These are phyloP conservation scores for Colletotrichum phormii DNA, from an alignment of 2,329 filamentous ascomycete genomes.

Conservation along the genomic window DNA sequence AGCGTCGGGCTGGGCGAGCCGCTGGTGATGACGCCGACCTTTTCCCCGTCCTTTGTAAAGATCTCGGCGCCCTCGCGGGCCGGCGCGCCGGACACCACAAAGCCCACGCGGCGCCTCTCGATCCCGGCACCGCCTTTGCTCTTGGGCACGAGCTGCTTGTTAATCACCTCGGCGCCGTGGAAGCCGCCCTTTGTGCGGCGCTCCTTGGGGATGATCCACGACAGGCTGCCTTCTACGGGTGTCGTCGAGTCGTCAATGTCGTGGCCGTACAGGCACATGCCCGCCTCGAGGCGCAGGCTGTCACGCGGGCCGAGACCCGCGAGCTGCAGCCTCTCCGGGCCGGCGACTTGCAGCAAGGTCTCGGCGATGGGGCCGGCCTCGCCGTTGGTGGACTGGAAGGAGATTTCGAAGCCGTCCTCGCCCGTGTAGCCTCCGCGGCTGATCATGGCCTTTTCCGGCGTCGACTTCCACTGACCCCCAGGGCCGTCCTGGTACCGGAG, in stretches of 20 bases:
- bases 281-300: constrained; percentile 91
- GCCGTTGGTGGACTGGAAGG: constrained; percentile 62
- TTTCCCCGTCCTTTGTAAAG: constrained; percentile 70
- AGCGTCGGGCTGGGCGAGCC: constrained; percentile 90
- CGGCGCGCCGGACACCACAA: constrained; percentile 86
- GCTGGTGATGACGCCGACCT: constrained; percentile 85
- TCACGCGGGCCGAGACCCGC: constrained; percentile 93
- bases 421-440: constrained; percentile 95
- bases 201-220: constrained; percentile 87
- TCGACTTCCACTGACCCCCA: constrained; percentile 52
- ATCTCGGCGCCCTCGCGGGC: constrained; percentile 91
- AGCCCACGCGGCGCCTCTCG: constrained; percentile 79
- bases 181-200: constrained; percentile 78
- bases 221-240: constrained; percentile 66
- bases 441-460: constrained; percentile 69
- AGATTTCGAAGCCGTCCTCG: constrained; percentile 98
- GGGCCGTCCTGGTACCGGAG: constrained; percentile 68
- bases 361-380: constrained; percentile 65
- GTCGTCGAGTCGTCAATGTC: constrained; percentile 85
- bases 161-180: constrained; percentile 83
- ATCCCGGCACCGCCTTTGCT: constrained; percentile 79
- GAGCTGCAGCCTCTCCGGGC: constrained; percentile 73
- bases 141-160: constrained; percentile 80
- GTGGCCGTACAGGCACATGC: constrained; percentile 99
- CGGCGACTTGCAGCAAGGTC: constrained; percentile 70